These are phyloP conservation scores for Leptographium radiaticola DNA, from an alignment of 2,329 filamentous ascomycete species.

Conservation along the genomic window DNA sequence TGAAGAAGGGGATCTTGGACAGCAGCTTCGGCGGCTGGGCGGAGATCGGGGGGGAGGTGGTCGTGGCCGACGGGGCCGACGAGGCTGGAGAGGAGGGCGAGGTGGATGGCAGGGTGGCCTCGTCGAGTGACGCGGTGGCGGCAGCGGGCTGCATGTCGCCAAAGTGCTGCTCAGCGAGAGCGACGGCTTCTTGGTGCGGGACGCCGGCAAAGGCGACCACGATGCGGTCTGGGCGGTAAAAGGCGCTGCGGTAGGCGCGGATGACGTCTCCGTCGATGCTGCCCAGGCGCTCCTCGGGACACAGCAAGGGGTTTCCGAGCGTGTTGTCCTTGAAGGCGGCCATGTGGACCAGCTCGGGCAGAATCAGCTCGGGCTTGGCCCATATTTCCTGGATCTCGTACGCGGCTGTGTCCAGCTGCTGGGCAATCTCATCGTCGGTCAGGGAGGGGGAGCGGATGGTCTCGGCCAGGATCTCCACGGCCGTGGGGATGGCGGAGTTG, in stretches of 20 bases:
- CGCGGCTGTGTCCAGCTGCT: slow-evolving; percentile 80
- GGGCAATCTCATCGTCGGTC: slow-evolving; percentile 71
- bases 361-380: slow-evolving; percentile 90
- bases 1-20: slow-evolving; percentile 69
- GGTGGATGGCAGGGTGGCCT: slow-evolving; percentile 9
- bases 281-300: slow-evolving; percentile 68
- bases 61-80: background rate
- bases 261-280: slow-evolving; percentile 64
- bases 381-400: slow-evolving; percentile 98
- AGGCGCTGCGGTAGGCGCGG: slow-evolving; percentile 64
- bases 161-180: slow-evolving; percentile 72
- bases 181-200: slow-evolving; percentile 65
- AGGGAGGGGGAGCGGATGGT: slow-evolving; percentile 80
- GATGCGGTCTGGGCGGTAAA: slow-evolving; percentile 82
- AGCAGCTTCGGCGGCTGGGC: slow-evolving; percentile 51
- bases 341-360: slow-evolving; percentile 90
- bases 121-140: background rate
- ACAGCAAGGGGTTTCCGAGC: slow-evolving; percentile 82
- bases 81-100: slow-evolving; percentile 16
- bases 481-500: slow-evolving; percentile 77
- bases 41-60: slow-evolving; percentile 15
- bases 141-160: slow-evolving; percentile 65
- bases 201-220: slow-evolving; percentile 94
- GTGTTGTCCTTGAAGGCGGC: slow-evolving; percentile 95
- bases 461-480: slow-evolving; percentile 76